These are phyloP conservation scores for Coemansia sp. DNA, from an alignment of 192 early-diverging fungal genomes.

Conservation along the genomic window DNA sequence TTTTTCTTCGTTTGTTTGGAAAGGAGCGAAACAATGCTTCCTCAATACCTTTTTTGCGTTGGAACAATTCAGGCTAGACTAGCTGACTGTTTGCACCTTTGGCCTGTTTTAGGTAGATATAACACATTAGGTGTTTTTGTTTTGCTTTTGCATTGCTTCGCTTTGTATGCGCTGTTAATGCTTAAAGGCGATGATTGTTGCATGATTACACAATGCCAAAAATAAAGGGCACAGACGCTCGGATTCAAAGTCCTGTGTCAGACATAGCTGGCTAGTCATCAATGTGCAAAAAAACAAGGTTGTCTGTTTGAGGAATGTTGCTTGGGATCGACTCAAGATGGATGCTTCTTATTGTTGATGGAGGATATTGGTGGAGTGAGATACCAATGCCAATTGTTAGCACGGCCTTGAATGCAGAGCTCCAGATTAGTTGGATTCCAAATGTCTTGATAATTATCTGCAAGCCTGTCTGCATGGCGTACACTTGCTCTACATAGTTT, in stretches of 20 bases:
- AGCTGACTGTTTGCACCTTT: not conserved
- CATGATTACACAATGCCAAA: not conserved
- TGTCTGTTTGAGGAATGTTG: not conserved
- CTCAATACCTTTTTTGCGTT: not conserved
- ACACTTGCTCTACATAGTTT: not conserved
- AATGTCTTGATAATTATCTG: slow-evolving; percentile 1
- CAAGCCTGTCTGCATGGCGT: not conserved
- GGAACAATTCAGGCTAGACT: not conserved
- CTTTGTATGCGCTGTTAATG: too few species aligned
- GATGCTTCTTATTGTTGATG: not conserved
- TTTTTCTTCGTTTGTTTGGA: not conserved
- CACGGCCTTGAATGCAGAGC: not conserved
- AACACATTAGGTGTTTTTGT: not conserved
- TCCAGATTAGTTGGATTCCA: not conserved
- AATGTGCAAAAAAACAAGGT: not conserved
- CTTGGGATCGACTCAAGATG: not conserved
- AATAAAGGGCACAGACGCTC: not conserved
- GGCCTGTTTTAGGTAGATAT: not conserved
- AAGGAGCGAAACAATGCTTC: not conserved
- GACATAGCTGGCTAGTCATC: not conserved
- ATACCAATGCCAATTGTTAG: not conserved
- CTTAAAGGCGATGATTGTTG: not conserved
- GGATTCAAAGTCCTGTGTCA: not conserved
- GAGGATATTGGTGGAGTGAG: not conserved
- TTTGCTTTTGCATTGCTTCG: not conserved